These are phyloP conservation scores for Tolypocladium ovalisporum DNA, from an alignment of 2,329 filamentous ascomycete genomes.

Conservation along the genomic window DNA sequence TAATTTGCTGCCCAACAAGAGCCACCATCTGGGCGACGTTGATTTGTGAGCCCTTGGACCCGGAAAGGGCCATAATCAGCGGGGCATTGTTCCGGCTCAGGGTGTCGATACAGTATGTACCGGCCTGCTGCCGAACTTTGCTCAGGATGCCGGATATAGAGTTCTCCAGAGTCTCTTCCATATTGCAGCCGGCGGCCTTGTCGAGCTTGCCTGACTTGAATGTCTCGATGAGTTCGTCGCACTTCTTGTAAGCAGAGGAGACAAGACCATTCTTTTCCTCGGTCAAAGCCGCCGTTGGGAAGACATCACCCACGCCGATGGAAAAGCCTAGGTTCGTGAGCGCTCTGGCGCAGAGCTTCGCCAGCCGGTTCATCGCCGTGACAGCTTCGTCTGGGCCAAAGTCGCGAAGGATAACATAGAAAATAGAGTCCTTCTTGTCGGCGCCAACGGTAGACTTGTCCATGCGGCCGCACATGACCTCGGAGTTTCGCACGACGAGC, in stretches of 20 bases:
- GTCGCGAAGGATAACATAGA: conserved; percentile 92
- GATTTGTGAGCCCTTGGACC: conserved; percentile 93
- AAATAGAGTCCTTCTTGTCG: conserved; percentile 95
- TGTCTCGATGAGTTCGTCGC: conserved; percentile 70
- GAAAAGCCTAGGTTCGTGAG: conserved; percentile 90
- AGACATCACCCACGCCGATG: conserved; percentile 91
- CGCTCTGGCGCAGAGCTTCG: conserved; percentile 80
- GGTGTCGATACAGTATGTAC: conserved; percentile 80
- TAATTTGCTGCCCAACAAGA: conserved; percentile 95
- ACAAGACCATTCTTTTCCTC: conserved; percentile 68
- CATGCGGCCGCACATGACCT: conserved; percentile 96
- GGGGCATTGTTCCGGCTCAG: conserved; percentile 88
- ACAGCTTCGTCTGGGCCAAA: conserved; percentile 85
- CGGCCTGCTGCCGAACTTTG: conserved; percentile 82
- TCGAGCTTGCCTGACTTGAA: conserved; percentile 74
- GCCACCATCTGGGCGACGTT: conserved; percentile 99
- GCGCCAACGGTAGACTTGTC: conserved; percentile 96
- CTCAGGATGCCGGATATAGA: conserved; percentile 83
- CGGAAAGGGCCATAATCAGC: conserved; percentile 92
- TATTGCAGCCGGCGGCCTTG: conserved; percentile 79
- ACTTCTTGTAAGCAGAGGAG: conserved; percentile 65
- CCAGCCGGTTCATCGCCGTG: conserved; percentile 84
- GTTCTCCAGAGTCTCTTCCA: conserved; percentile 87
- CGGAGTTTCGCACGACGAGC: conserved; percentile 88
- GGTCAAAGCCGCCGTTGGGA: conserved; percentile 62